Conservation (phyloP, 805 yeast genomes). For the Torulaspora delbrueckii region DNA sequence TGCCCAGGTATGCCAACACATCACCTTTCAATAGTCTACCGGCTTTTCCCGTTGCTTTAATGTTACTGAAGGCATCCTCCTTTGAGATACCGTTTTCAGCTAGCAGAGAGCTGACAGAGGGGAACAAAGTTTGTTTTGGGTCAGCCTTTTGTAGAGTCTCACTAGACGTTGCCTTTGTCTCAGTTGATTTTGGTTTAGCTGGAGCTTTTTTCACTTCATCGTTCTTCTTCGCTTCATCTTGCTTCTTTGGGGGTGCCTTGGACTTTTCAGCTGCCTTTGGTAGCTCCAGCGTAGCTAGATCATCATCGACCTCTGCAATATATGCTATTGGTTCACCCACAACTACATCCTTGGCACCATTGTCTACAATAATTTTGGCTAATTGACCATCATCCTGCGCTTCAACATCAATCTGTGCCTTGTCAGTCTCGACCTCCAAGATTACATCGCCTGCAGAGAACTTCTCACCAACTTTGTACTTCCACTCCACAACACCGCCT, state of each 20-base stretch:
- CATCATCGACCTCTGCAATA: constrained; percentile 84
- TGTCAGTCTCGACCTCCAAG: constrained; percentile 80
- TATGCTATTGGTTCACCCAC: constrained; percentile 91
- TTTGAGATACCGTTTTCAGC: constrained; percentile 56
- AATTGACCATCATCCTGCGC: constrained; percentile 88
- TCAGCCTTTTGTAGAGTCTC: constrained; percentile 44
- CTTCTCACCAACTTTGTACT: constrained; percentile 66
- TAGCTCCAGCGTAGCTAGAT: constrained; percentile 54
- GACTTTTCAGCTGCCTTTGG: constrained; percentile 41
- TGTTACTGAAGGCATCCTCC: constrained; percentile 65
- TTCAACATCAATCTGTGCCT: constrained; percentile 78
- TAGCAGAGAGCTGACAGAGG: constrained; percentile 70
- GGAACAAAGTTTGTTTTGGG: constrained; percentile 61
- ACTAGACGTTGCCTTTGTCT: constrained; percentile 12
- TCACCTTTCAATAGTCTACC: constrained; percentile 91
- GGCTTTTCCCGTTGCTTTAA: constrained; percentile 81
- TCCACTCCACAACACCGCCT: constrained; percentile 92
- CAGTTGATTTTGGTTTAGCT: constrained; percentile 13
- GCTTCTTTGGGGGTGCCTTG: constrained; percentile 17
- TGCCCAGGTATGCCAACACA: constrained; percentile 76
- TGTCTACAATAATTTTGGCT: constrained; percentile 62
- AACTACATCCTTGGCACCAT: constrained; percentile 74
- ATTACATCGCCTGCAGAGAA: constrained; percentile 80
- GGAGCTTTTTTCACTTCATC: constrained; percentile 13
- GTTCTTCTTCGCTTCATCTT: constrained; percentile 6